phyloP scores from a whole-genome alignment of 768 basidiomycete genomes.

The Saitozyma sp. region DNA sequence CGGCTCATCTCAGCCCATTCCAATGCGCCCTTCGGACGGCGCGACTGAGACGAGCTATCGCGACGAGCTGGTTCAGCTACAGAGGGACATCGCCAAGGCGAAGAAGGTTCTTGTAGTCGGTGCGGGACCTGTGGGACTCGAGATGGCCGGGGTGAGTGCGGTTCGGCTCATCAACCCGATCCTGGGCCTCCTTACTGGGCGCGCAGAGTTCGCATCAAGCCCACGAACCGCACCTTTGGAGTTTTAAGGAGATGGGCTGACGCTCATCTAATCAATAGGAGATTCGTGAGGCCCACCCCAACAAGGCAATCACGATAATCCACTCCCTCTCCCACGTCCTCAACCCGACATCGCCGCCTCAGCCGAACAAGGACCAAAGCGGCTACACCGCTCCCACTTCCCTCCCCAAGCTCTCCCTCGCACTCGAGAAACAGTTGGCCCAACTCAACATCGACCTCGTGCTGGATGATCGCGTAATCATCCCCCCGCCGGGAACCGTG shows the following conservation, averaged over 20 bases:
- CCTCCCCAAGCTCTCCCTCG: constrained; percentile 32
- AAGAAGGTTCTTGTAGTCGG: constrained; percentile 66
- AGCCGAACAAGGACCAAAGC: not conserved
- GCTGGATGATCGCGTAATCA: constrained; percentile 25
- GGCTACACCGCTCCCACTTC: constrained; percentile 24
- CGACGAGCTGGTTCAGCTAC: constrained; percentile 51
- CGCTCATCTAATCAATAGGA: not conserved
- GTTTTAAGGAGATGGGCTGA: no score
- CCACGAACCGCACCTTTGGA: no score
- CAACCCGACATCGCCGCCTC: constrained; percentile 11
- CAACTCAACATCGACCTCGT: constrained; percentile 38
- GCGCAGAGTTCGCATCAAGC: no score
- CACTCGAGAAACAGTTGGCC: constrained; percentile 30
- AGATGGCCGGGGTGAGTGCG: constrained; percentile 42
- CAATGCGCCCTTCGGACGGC: constrained; percentile 36
- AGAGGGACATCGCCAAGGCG: constrained; percentile 57
- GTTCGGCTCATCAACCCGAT: not conserved
- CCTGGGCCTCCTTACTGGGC: no score
- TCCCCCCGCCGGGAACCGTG: constrained; percentile 6
- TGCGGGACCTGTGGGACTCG: constrained; percentile 70
- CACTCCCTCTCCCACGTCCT: constrained; percentile 30
- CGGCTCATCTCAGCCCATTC: constrained; percentile 42
- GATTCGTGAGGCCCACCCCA: not conserved
- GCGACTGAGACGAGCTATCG: constrained; percentile 17
- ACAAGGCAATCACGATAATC: constrained; percentile 37